These are phyloP conservation scores for Diplodia corticola DNA, from an alignment of 2,329 filamentous ascomycete genomes.

Conservation along the genomic window DNA sequence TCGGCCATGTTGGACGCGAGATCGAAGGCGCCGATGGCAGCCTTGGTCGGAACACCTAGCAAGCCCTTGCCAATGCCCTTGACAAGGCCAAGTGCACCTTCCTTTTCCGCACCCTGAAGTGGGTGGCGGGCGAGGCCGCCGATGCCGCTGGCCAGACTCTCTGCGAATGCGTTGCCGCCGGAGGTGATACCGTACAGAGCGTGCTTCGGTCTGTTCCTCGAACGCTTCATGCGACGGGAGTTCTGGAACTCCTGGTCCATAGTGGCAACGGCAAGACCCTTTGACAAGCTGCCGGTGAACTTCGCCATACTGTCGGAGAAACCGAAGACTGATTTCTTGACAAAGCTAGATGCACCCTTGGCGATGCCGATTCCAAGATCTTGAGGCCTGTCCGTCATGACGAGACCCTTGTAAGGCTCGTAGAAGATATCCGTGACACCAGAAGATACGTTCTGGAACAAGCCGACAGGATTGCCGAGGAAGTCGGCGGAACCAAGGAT, in stretches of 20 bases:
- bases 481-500: constrained; percentile 97
- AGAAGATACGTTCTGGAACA: constrained; percentile 98
- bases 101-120: constrained; percentile 91
- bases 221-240: constrained; percentile 86
- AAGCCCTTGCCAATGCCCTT: constrained; percentile 97
- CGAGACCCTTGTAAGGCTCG: constrained; percentile 96
- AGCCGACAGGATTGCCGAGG: constrained; percentile 91
- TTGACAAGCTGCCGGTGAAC: constrained; percentile 94
- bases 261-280: constrained; percentile 91
- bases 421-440: constrained; percentile 98
- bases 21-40: constrained; percentile 93
- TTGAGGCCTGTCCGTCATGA: constrained; percentile 93
- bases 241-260: constrained; percentile 99
- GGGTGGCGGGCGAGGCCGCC: constrained; percentile 92
- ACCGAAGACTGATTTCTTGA: constrained; percentile 98
- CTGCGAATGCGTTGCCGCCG: constrained; percentile 92
- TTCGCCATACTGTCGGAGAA: constrained; percentile 98
- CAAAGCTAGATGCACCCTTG: constrained; percentile 93
- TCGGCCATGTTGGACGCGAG: constrained; percentile 96
- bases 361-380: constrained; percentile 94
- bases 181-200: constrained; percentile 94
- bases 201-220: constrained; percentile 93
- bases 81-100: constrained; percentile 90
- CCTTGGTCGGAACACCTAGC: constrained; percentile 92
- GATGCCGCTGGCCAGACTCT: constrained; percentile 88